Conservation (phyloP, 2,329 filamentous ascomycete species). For the Alternaria metachromatica region DNA sequence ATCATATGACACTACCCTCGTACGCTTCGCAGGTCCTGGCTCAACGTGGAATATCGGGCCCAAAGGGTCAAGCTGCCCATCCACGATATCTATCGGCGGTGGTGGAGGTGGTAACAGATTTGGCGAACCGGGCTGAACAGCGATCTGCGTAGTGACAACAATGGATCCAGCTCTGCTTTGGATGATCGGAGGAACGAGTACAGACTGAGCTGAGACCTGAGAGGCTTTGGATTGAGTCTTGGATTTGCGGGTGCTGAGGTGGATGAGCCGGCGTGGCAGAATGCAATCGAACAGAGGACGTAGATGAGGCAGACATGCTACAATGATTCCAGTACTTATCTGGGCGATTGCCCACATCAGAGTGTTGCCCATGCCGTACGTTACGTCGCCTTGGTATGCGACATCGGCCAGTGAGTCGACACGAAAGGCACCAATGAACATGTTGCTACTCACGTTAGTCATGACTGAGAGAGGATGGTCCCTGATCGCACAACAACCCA, state of each 20-base stretch:
- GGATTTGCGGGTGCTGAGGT: conserved; percentile 2
- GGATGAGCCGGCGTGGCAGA: conserved; percentile 17
- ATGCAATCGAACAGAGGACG: conserved; percentile 33
- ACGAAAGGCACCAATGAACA: conserved; percentile 22
- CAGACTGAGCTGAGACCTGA: not conserved
- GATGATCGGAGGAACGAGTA: not conserved
- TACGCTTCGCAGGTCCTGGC: not conserved
- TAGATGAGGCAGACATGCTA: conserved; percentile 32
- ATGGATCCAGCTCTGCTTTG: conserved; percentile 16
- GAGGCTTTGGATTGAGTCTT: not conserved
- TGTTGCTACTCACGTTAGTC: conserved; percentile 23
- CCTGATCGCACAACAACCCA: conserved; percentile 25
- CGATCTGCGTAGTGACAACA: conserved; percentile 28
- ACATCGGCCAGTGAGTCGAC: conserved; percentile 11
- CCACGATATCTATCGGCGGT: conserved; percentile 7
- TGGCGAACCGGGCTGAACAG: conserved; percentile 10
- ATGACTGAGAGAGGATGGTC: not conserved
- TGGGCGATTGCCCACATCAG: conserved; percentile 30
- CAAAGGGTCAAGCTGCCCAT: conserved; percentile 15
- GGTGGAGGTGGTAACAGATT: not conserved
- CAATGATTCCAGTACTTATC: conserved; percentile 32
- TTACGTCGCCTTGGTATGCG: conserved; percentile 18
- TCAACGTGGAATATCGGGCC: conserved; percentile 27
- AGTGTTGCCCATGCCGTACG: conserved; percentile 19
- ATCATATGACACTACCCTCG: not conserved